Percentiles rank a stretch among this genome's conserved stretches.
Conservation (phyloP, 169 alveolate species). For the Plasmodium chabaudi region DNA sequence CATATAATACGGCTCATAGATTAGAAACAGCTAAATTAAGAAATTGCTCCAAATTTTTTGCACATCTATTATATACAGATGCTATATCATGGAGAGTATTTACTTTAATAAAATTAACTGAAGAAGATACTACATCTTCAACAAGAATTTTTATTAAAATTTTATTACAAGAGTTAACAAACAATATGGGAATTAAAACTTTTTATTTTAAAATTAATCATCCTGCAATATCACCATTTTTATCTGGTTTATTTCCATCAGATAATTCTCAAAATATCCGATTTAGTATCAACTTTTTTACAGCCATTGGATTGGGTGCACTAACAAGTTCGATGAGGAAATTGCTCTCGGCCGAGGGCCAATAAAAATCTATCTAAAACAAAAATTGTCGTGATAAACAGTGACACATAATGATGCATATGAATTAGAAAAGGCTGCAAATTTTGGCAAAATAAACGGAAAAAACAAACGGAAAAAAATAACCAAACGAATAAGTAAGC, state of each 20-base stretch:
- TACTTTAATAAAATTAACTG: slow-evolving; percentile 93
- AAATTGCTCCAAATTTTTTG: slow-evolving; percentile 96
- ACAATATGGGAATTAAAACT: slow-evolving; percentile 88
- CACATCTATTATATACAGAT: slow-evolving; percentile 94
- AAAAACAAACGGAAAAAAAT: too few species aligned
- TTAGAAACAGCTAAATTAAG: slow-evolving; percentile 97
- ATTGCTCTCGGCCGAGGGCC: slow-evolving; percentile 76
- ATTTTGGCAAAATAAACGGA: too few species aligned
- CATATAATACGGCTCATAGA: slow-evolving; percentile 92
- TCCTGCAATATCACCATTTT: slow-evolving; percentile 89
- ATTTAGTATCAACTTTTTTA: slow-evolving; percentile 97
- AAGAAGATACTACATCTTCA: slow-evolving; percentile 97
- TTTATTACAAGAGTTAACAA: slow-evolving; percentile 94
- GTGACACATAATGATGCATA: neutral
- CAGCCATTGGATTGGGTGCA: slow-evolving; percentile 97
- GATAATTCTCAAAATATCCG: slow-evolving; percentile 96
- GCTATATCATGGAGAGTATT: slow-evolving; percentile 89
- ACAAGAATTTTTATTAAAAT: slow-evolving; percentile 97
- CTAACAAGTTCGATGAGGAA: slow-evolving; percentile 95
- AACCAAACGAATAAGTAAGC: too few species aligned
- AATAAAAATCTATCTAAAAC: neutral
- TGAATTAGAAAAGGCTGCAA: neutral
- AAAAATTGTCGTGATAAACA: neutral
- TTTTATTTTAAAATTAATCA: slow-evolving; percentile 87
- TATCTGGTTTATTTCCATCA: slow-evolving; percentile 94